These are phyloP conservation scores for Glycine tomentella DNA, from an alignment of 306 rosid species.

Conservation along the genomic window DNA sequence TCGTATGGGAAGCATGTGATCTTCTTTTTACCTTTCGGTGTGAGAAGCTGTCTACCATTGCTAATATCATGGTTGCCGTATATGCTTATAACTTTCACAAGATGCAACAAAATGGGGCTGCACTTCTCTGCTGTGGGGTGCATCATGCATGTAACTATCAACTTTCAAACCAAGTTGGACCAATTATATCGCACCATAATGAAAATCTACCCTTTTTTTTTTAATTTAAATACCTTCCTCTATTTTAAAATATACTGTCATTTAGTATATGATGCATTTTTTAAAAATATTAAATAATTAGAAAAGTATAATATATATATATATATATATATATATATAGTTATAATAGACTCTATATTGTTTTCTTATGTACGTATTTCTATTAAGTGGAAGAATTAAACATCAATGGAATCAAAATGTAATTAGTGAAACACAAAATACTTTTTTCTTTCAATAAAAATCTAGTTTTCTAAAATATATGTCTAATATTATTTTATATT, in stretches of 20 bases:
- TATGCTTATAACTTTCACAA: conserved; percentile 56
- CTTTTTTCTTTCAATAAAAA: no score
- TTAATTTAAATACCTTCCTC: not conserved
- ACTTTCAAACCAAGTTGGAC: not conserved
- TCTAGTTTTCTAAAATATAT: no score
- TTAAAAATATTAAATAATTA: no score
- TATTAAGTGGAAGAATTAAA: not conserved
- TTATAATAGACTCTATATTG: no score
- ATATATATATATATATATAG: no score
- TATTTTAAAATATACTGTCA: not conserved
- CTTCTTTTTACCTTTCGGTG: conserved; percentile 74
- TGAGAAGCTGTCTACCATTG: conserved; percentile 54
- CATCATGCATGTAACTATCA: conserved; percentile 11
- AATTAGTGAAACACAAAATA: no score
- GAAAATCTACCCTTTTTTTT: not conserved
- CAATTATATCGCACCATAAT: conserved; percentile 44
- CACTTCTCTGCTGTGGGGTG: conserved; percentile 28
- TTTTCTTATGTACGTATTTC: not conserved
- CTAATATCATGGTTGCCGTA: conserved; percentile 49
- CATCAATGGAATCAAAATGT: not conserved
- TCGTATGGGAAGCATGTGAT: conserved; percentile 73
- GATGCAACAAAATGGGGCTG: conserved; percentile 43
- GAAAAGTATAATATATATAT: no score
- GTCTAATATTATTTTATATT: no score
- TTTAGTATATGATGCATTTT: not conserved